Evolutionary conservation across 805 yeast genomes (phyloP), one percentile per base, ranked within the genome.

Genomic region (Cyberlindnera maclurae): DNA sequence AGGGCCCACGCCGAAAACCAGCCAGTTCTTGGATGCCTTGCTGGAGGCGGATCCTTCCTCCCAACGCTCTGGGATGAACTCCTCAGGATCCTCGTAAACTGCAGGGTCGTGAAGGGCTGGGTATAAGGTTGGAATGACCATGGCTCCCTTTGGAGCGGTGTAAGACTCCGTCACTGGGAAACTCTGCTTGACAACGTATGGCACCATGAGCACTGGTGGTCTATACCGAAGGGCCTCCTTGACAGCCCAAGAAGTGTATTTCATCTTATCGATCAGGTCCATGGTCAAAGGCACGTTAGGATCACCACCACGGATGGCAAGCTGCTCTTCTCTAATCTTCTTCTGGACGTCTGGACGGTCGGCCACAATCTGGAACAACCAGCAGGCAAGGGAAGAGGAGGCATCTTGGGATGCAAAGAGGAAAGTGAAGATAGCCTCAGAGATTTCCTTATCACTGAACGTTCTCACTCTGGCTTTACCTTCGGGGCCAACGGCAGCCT

Each of bases 141-240:
- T 93, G 20, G 97, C 72, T 33, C 97, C 97, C 67, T 88, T 89
- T 59, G 98, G 98, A 36, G 88, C 96, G 20, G 90, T 79, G 66
- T 93, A 93, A 41, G 70, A 74, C 12, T 82, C 81, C 29, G 86
- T 74, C 38, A 93, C 78, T 31, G 95, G 95, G 72, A 84, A 93
- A 12, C 74, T 66, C 60, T 87, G 72, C 71, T 93, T 93, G 38
- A 75, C 96, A 43, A 86, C 87, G 60, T 93, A 93, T 37, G 98
- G 98, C 44, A 93, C 97, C 98, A 93, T 93, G 41, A 89, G 57
- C 45, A 93, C 98, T 4, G 98, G 98, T 20, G 98, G 98, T 65
- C 97, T 81, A 69, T 83, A 84, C 61, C 98, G 81, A 52, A 93
- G 75, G 39, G 93, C 68, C 69, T 93, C 98, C 65, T 79, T 85